Conservation (phyloP, 768 basidiomycete genomes). For the Amanita muscaria region DNA sequence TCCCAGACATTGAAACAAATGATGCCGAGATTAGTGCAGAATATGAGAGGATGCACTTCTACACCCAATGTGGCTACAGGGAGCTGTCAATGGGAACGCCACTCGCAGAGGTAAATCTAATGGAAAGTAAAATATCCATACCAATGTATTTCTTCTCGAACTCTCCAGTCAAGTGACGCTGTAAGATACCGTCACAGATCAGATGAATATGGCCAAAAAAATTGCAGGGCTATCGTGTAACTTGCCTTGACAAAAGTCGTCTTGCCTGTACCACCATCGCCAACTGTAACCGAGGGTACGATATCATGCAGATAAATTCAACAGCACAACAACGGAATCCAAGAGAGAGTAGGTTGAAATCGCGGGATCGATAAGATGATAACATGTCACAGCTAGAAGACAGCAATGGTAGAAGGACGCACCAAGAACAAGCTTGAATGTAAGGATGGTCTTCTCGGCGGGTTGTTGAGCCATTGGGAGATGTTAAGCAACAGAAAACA, state of each 20-base stretch:
- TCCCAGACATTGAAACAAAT: conserved; percentile 99
- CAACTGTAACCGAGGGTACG: conserved; percentile 43
- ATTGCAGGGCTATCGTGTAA: too few relatives aligned
- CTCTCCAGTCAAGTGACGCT: conserved; percentile 98
- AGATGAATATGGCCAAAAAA: conserved; percentile 41
- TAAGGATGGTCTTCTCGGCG: conserved; percentile 49
- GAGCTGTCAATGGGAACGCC: too few relatives aligned
- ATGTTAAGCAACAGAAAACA: conserved; percentile 14
- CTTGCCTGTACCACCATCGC: conserved; percentile 96
- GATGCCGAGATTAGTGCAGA: conserved; percentile 97
- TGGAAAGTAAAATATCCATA: conserved; percentile 25
- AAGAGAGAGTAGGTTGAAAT: conserved; percentile 11
- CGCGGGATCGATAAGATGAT: conserved; percentile 43
- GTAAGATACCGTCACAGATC: conserved; percentile 39
- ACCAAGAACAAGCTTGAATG: conserved; percentile 99
- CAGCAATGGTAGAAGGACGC: conserved; percentile 22
- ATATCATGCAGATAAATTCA: conserved; percentile 11
- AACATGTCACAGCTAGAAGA: conserved; percentile 20
- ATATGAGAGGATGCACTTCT: conserved; percentile 93
- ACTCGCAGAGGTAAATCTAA: too few relatives aligned
- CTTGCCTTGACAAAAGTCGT: conserved; percentile 96
- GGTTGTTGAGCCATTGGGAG: conserved; percentile 28
- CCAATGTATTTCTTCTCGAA: conserved; percentile 99
- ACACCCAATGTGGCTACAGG: conserved; percentile 99
- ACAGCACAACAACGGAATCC: conserved; percentile 2